phyloP scores from a whole-genome alignment of 1,139 yeast genomes.

The Suzukiozyma palmioleophila region DNA sequence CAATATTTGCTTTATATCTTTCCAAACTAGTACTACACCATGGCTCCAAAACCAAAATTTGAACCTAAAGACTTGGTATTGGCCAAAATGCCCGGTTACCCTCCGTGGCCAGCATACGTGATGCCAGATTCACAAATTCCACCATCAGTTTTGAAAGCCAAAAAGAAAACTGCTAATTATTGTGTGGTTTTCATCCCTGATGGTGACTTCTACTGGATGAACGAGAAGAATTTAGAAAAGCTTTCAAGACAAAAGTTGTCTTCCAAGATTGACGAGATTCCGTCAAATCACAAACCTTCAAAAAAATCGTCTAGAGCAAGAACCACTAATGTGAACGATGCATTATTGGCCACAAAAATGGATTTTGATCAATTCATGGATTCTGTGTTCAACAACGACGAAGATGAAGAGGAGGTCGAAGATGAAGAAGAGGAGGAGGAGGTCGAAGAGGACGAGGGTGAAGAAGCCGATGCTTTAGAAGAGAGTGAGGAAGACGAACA shows the following conservation, averaged over 20 bases:
- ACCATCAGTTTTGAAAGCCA: conserved; percentile 30
- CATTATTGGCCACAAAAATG: conserved; percentile 36
- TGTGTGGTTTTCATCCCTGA: conserved; percentile 49
- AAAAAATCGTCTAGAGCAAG: conserved; percentile 23
- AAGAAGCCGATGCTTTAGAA: conserved; percentile 11
- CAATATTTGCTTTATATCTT: too few relatives aligned
- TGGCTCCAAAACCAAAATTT: conserved; percentile 11
- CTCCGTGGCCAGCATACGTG: conserved; percentile 49
- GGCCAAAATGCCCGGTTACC: conserved; percentile 47
- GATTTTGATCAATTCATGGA: conserved; percentile 38
- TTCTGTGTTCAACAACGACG: conserved; percentile 18
- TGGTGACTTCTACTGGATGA: conserved; percentile 47
- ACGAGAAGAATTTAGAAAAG: conserved; percentile 33
- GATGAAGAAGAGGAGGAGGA: conserved; percentile 26
- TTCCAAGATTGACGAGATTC: conserved; percentile 26
- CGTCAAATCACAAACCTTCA: conserved; percentile 14
- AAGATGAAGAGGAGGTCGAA: conserved; percentile 24
- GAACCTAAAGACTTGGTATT: conserved; percentile 36
- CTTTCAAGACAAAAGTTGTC: conserved; percentile 27
- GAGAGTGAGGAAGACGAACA: conserved; percentile 8
- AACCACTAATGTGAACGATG: conserved; percentile 33
- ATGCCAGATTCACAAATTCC: conserved; percentile 42
- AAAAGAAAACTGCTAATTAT: conserved; percentile 35
- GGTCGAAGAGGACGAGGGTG: conserved; percentile 19
- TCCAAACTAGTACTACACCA: not conserved